Evolutionary conservation across 352 stramenopile genomes (phyloP).

Genomic region (Phytophthora hibernalis): DNA sequence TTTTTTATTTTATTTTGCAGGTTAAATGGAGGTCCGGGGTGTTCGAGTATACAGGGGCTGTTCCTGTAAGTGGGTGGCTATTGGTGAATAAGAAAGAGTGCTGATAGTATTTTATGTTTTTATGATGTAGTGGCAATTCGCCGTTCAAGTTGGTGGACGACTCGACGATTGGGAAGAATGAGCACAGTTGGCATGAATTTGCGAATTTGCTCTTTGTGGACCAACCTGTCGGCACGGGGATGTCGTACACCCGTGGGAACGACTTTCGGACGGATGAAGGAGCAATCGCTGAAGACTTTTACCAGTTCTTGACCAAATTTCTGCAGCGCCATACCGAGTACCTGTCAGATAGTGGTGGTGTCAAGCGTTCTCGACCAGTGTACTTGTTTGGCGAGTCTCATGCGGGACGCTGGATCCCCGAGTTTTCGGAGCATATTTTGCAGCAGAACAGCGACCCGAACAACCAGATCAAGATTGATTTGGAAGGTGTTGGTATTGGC

Average conservation of each 20-base stretch:
- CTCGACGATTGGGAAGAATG: slow-evolving; percentile 64
- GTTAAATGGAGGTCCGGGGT: slow-evolving; percentile 85
- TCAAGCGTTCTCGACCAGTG: slow-evolving; percentile 72
- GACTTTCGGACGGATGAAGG: slow-evolving; percentile 57
- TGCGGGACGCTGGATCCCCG: slow-evolving; percentile 97
- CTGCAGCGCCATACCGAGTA: slow-evolving; percentile 87
- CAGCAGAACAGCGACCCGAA: slow-evolving; percentile 72
- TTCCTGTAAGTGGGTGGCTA: slow-evolving; percentile 41
- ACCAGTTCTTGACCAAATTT: slow-evolving; percentile 95
- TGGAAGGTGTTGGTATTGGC: slow-evolving; percentile 94
- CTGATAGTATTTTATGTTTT: background rate
- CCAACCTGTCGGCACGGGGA: slow-evolving; percentile 82
- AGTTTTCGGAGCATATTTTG: slow-evolving; percentile 95
- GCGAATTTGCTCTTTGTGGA: slow-evolving; percentile 89
- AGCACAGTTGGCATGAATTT: slow-evolving; percentile 76
- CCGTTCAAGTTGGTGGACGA: slow-evolving; percentile 69
- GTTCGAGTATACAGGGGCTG: slow-evolving; percentile 80
- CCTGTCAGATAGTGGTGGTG: slow-evolving; percentile 48
- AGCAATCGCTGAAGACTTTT: slow-evolving; percentile 86
- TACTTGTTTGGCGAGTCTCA: slow-evolving; percentile 98
- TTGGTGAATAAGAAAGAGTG: background rate
- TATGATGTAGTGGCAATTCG: slow-evolving; percentile 47
- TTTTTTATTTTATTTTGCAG: slow-evolving; percentile 29
- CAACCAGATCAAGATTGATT: slow-evolving; percentile 54
- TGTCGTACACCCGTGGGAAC: slow-evolving; percentile 73